phyloP scores from a whole-genome alignment of 805 yeast species.

The Yarrowia sp. region DNA sequence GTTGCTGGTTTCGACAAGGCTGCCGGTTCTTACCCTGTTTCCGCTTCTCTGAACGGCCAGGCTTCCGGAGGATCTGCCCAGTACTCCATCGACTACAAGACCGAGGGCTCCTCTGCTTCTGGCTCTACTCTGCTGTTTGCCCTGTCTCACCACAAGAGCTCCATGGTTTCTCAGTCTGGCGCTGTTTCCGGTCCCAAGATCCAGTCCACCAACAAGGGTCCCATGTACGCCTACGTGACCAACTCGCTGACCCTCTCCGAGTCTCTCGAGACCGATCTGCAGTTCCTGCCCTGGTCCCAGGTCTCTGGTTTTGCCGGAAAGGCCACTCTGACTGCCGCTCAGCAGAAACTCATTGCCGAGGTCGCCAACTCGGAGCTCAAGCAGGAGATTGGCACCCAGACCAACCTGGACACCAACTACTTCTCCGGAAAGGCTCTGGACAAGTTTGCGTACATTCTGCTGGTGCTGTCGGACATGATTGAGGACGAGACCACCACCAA shows the following conservation, averaged over 20 bases:
- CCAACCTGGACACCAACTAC: constrained; percentile 86
- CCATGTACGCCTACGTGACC: constrained; percentile 50
- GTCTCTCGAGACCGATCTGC: constrained; percentile 54
- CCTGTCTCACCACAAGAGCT: constrained; percentile 66
- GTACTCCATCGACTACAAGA: constrained; percentile 59
- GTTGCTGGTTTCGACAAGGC: constrained; percentile 62
- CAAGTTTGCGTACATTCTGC: constrained; percentile 86
- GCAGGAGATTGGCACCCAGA: constrained; percentile 62
- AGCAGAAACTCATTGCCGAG: constrained; percentile 53
- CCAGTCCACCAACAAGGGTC: constrained; percentile 57
- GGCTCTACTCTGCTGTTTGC: constrained; percentile 61
- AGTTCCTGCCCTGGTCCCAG: constrained; percentile 68
- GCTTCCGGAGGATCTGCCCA: constrained; percentile 57
- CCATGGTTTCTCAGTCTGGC: constrained; percentile 38
- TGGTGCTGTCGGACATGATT: constrained; percentile 52
- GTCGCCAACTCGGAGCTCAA: constrained; percentile 62
- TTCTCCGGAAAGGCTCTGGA: constrained; percentile 87
- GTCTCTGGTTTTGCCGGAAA: constrained; percentile 40
- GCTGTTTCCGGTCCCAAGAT: constrained; percentile 43
- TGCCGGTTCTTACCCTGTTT: constrained; percentile 71
- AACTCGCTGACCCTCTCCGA: constrained; percentile 50
- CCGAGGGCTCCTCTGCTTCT: constrained; percentile 58
- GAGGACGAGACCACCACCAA: constrained; percentile 57
- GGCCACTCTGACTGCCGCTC: constrained; percentile 50
- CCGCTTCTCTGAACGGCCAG: constrained; percentile 58